Conservation (phyloP, 2,329 filamentous ascomycete species). For the Aspergillus sp. region DNA sequence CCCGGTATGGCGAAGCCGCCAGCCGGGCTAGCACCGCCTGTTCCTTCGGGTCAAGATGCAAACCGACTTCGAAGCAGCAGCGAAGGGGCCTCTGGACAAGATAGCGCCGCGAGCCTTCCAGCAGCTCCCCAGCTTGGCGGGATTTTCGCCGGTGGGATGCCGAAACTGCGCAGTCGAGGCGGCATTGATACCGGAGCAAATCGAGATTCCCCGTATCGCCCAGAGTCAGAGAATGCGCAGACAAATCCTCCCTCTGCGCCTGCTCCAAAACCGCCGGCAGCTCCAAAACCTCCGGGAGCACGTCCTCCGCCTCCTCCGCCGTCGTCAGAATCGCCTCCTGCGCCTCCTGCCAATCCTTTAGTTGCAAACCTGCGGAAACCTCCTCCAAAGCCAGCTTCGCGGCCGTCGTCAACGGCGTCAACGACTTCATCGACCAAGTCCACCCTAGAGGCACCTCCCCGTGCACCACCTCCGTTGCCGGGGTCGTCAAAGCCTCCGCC, state of each 20-base stretch:
- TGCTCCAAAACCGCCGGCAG: conserved; percentile 43
- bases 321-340: conserved; percentile 40
- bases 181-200: conserved; percentile 68
- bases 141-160: conserved; percentile 88
- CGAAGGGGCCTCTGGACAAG: conserved; percentile 42
- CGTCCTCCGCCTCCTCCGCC: conserved; percentile 38
- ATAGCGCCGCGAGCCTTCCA: conserved; percentile 41
- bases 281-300: conserved; percentile 48
- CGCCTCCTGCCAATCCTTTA: conserved; percentile 41
- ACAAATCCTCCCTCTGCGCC: conserved; percentile 44
- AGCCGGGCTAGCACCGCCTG: conserved; percentile 45
- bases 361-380: conserved; percentile 52
- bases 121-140: conserved; percentile 73
- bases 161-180: conserved; percentile 84
- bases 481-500: conserved; percentile 41
- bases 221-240: conserved; percentile 81
- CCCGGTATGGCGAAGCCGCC: conserved; percentile 16
- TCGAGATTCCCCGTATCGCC: conserved; percentile 63
- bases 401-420: conserved; percentile 50
- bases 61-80: conserved; percentile 76
- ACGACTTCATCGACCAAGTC: conserved; percentile 49
- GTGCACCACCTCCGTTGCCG: conserved; percentile 60
- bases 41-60: conserved; percentile 42
- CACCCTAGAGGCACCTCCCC: conserved; percentile 34
- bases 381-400: conserved; percentile 38